Percentiles rank a stretch among this genome's conserved stretches.
phyloP scores from a whole-genome alignment of 192 early-diverging fungal species.

The Coemansia sp. region DNA sequence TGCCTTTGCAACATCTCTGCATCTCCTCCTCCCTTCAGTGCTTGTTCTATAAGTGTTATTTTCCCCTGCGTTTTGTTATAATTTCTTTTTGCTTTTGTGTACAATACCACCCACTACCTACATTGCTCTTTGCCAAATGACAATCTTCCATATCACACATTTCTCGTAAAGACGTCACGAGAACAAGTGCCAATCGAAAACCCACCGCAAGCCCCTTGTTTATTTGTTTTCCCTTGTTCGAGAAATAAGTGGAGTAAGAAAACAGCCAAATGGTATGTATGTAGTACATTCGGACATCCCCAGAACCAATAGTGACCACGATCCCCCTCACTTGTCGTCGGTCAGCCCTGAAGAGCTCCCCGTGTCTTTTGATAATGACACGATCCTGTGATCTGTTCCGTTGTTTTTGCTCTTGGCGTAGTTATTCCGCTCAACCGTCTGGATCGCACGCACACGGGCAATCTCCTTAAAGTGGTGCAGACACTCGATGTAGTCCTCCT shows the following conservation, averaged over 20 bases:
- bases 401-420: slow-evolving; percentile 43
- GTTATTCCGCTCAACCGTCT: slow-evolving; percentile 50
- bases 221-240: neutral
- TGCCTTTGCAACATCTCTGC: too few species aligned
- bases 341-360: neutral
- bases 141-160: neutral
- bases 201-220: neutral
- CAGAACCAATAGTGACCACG: neutral
- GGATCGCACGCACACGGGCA: slow-evolving; percentile 52
- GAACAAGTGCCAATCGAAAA: neutral
- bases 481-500: slow-evolving; percentile 96
- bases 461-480: slow-evolving; percentile 92
- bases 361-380: slow-evolving; percentile 21
- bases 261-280: neutral
- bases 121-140: neutral
- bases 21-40: neutral
- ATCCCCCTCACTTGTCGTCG: too few species aligned
- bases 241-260: neutral
- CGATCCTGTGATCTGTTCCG: slow-evolving; percentile 50
- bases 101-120: neutral
- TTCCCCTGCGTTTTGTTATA: neutral
- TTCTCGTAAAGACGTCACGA: neutral
- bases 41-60: slow-evolving; percentile 3
- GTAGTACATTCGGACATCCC: neutral
- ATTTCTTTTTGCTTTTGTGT: neutral